Evolutionary conservation across 495 filamentous ascomycete genomes (phyloP).

Genomic region (Hypoxylon trugodes): DNA sequence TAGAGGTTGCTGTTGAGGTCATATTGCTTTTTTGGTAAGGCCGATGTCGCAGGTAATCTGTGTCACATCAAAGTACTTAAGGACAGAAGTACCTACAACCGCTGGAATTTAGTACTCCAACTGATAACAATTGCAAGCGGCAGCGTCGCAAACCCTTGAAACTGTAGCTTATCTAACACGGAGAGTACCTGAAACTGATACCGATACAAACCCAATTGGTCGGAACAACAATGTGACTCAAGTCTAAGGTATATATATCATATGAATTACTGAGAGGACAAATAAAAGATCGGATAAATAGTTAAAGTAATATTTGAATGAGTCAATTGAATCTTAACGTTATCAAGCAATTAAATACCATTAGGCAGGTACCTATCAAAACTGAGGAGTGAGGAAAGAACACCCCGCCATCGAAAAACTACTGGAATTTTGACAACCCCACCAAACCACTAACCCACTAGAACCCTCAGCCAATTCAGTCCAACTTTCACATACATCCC

Average conservation of each 20-base stretch:
- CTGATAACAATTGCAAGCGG: too few species aligned
- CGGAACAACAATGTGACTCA: slow-evolving; percentile 22
- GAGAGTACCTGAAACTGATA: slow-evolving; percentile 19
- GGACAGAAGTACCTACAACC: too few species aligned
- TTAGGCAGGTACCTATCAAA: background rate
- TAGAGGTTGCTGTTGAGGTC: slow-evolving; percentile 11
- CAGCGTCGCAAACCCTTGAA: slow-evolving; percentile 36
- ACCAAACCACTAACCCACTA: slow-evolving; percentile 25
- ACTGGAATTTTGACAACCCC: slow-evolving; percentile 16
- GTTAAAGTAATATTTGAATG: too few species aligned
- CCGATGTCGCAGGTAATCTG: slow-evolving; percentile 23
- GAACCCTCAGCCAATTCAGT: slow-evolving; percentile 14
- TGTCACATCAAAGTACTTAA: too few species aligned
- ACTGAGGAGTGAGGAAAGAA: background rate
- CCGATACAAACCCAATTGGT: slow-evolving; percentile 12
- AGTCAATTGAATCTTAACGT: too few species aligned
- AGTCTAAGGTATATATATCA: background rate
- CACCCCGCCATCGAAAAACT: slow-evolving; percentile 6
- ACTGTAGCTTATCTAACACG: slow-evolving; percentile 30
- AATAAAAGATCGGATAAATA: slow-evolving; percentile 17
- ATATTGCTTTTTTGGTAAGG: slow-evolving; percentile 2
- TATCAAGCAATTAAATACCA: too few species aligned
- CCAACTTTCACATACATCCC: slow-evolving; percentile 16
- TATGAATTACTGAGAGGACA: background rate
- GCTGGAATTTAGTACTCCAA: too few species aligned